These are phyloP conservation scores for Xanthoconium separans DNA, from an alignment of 1,284 basidiomycete species.

Conservation along the genomic window DNA sequence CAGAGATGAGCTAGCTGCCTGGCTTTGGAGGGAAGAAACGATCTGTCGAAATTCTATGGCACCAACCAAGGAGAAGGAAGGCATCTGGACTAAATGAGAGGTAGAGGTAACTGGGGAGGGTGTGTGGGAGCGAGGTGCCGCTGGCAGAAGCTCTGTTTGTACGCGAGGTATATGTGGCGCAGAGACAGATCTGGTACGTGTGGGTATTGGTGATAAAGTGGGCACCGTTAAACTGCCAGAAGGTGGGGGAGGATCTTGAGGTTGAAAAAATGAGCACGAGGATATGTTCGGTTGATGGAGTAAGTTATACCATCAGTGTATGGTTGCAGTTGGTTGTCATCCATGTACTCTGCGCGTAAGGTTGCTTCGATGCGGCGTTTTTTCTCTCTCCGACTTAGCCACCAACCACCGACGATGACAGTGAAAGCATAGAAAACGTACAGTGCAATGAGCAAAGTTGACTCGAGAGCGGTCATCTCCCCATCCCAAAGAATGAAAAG, in stretches of 20 bases:
- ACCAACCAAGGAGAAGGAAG: slow-evolving; percentile 87
- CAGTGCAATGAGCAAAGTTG: slow-evolving; percentile 67
- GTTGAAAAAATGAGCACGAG: slow-evolving; percentile 19
- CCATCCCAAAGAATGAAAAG: slow-evolving; percentile 82
- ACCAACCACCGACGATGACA: slow-evolving; percentile 82
- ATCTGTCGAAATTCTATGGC: slow-evolving; percentile 94
- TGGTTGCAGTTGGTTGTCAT: slow-evolving; percentile 43
- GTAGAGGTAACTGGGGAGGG: slow-evolving; percentile 36
- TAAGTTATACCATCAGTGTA: slow-evolving; percentile 59
- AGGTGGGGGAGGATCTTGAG: slow-evolving; percentile 12
- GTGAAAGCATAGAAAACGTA: slow-evolving; percentile 80
- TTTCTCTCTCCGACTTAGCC: slow-evolving; percentile 54
- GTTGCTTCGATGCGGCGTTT: slow-evolving; percentile 48
- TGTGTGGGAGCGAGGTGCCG: slow-evolving; percentile 37
- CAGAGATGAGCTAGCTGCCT: slow-evolving; percentile 57
- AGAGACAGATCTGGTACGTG: no score
- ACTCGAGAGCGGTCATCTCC: slow-evolving; percentile 72
- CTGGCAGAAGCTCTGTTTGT: slow-evolving; percentile 38
- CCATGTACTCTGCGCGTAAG: slow-evolving; percentile 61
- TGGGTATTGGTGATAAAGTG: slow-evolving; percentile 3
- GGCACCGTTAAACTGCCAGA: slow-evolving; percentile 16
- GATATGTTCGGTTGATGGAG: slow-evolving; percentile 22
- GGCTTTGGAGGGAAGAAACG: slow-evolving; percentile 72
- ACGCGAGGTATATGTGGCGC: slow-evolving; percentile 12
- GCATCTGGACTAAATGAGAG: slow-evolving; percentile 51